phyloP scores from a whole-genome alignment of 2,329 filamentous ascomycete species.

The Ampelomyces quisqualis region DNA sequence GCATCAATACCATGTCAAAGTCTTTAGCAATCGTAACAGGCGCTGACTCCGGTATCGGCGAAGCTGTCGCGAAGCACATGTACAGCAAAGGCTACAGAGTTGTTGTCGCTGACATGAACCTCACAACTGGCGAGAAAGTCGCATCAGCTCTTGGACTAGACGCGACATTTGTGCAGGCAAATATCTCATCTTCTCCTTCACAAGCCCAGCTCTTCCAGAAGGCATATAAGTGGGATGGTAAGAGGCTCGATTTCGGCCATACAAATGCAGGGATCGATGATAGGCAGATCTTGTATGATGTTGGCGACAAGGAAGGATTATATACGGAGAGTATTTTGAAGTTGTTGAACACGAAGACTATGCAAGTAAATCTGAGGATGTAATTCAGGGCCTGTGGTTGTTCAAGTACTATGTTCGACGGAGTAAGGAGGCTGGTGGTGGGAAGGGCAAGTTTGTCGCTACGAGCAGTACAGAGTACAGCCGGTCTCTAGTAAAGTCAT shows the following conservation, averaged over 20 bases:
- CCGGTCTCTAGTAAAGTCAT: conserved; percentile 40
- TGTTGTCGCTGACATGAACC: conserved; percentile 50
- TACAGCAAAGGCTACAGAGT: conserved; percentile 44
- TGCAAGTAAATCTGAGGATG: conserved; percentile 47
- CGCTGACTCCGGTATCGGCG: conserved; percentile 49
- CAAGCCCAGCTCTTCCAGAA: conserved; percentile 45
- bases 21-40: conserved; percentile 51
- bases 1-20: conserved; percentile 33
- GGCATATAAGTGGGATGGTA: conserved; percentile 47
- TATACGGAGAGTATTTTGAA: conserved; percentile 42
- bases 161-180: conserved; percentile 42
- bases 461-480: conserved; percentile 42
- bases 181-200: conserved; percentile 45
- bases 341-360: conserved; percentile 41
- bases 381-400: conserved; percentile 47
- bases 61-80: conserved; percentile 48
- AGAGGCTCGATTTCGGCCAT: conserved; percentile 46
- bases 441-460: conserved; percentile 43
- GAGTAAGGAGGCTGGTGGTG: conserved; percentile 40
- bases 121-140: conserved; percentile 27
- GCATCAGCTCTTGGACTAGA: conserved; percentile 29
- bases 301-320: conserved; percentile 28
- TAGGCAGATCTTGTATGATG: conserved; percentile 42
- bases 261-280: conserved; percentile 50
- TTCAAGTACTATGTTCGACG: conserved; percentile 47